These are phyloP conservation scores for Fusarium albidum DNA, from an alignment of 2,329 filamentous ascomycete species.

Conservation along the genomic window DNA sequence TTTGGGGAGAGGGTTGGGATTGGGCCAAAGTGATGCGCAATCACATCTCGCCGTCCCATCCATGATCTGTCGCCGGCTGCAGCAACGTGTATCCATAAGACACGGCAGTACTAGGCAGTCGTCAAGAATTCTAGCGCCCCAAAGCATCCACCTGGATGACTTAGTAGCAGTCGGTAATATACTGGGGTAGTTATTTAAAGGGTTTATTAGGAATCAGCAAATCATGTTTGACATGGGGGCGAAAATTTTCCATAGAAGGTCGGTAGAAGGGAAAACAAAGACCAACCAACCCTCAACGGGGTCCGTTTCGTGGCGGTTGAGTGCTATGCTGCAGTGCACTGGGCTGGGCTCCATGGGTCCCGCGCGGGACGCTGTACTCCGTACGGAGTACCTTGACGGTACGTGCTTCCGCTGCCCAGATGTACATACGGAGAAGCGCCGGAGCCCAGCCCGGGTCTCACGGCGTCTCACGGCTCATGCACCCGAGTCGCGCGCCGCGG, in stretches of 20 bases:
- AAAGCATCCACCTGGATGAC: slow-evolving; percentile 21
- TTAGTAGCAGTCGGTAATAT: slow-evolving; percentile 19
- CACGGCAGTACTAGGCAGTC: slow-evolving; percentile 15
- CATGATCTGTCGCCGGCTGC: slow-evolving; percentile 11
- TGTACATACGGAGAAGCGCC: slow-evolving; percentile 13
- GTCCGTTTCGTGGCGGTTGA: slow-evolving; percentile 35
- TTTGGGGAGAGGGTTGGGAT: slow-evolving; percentile 20
- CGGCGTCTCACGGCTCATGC: slow-evolving; percentile 12
- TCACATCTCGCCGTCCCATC: slow-evolving; percentile 24
- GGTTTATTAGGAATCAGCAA: slow-evolving; percentile 21
- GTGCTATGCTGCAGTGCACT: slow-evolving; percentile 17
- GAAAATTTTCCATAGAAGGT: slow-evolving; percentile 18
- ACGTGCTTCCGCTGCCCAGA: slow-evolving; percentile 6
- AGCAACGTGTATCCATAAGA: slow-evolving; percentile 12
- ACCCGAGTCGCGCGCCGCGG: slow-evolving; percentile 7
- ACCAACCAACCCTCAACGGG: slow-evolving; percentile 36
- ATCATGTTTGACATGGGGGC: neutral
- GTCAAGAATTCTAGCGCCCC: slow-evolving; percentile 25
- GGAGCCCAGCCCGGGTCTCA: slow-evolving; percentile 15
- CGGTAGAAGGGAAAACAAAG: slow-evolving; percentile 15
- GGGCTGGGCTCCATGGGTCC: slow-evolving; percentile 13
- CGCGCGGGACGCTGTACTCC: too few relatives aligned
- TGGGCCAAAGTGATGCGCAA: slow-evolving; percentile 20
- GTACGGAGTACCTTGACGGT: slow-evolving; percentile 23
- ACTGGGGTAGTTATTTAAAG: slow-evolving; percentile 29